Base-by-base conservation (phyloP, 805 yeast genomes). In the Nakazawaea wyomingensis region DNA sequence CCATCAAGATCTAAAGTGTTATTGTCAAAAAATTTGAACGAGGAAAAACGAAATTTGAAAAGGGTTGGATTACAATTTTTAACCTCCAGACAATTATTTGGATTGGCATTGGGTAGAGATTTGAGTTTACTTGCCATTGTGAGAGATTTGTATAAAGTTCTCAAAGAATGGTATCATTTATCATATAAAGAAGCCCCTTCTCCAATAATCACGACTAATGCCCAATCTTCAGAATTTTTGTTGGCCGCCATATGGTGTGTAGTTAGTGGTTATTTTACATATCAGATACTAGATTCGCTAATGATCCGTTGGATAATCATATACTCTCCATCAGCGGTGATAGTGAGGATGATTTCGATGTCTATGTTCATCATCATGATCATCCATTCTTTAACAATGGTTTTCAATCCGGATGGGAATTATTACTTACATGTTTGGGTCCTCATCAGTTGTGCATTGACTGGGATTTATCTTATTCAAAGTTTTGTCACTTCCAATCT, bases 271-370 rank as follows among this genome's bases (percentile, higher is more conserved):
- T 88, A 87, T 55, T 67, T 91, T 47, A 80, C 95, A 7, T 88
- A 82, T 61, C 80, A 89, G 1, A 86, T 87, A 3, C 66, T 91
- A 27, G 96, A 90, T 56, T 93, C 96, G 0, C 67, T 91, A 37
- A 87, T 90, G 82, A 83, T 88, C 22, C 71, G 98, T 34, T 91
- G 98, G 95, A 86, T 91, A 21, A 95, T 90, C 34, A 87, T 84
- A 34, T 91, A 91, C 60, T 84, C 89, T 45, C 81, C 87, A 0
- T 71, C 85, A 1, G 98, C 96, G 0, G 95, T 96, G 0, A 85
- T 90, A 14, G 74, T 91, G 17, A 70, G 98, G 42, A 86, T 90
- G 73, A 66, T 89, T 37, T 81, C 95, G 10, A 82, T 88, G 79
- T 82, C 91, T 4, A 66, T 89, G 30, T 69, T 89, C 13, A 69